phyloP scores from a whole-genome alignment of 1,284 basidiomycete species.

The Irpex sp. region DNA sequence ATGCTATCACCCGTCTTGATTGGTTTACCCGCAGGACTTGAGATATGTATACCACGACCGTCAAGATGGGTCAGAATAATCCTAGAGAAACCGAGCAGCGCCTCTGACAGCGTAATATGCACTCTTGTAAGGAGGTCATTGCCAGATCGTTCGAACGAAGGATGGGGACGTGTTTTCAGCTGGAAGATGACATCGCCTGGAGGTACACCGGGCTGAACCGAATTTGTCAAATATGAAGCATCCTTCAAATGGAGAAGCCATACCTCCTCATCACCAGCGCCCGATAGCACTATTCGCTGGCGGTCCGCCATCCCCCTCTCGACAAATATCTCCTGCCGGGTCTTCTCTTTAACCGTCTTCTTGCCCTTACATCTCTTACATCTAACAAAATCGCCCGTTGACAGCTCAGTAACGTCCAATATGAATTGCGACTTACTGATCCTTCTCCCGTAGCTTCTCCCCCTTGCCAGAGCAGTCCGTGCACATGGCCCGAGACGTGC shows the following conservation, averaged over 20 bases:
- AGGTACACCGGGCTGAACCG: conserved; percentile 68
- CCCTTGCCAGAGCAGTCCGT: conserved; percentile 81
- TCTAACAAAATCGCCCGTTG: conserved; percentile 34
- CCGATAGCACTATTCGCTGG: conserved; percentile 83
- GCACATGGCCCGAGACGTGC: conserved; percentile 58
- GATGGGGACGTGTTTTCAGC: conserved; percentile 65
- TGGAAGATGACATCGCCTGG: conserved; percentile 89
- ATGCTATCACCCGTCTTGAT: conserved; percentile 74
- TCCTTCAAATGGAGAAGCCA: not conserved
- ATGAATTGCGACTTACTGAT: conserved; percentile 49
- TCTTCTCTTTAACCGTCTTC: conserved; percentile 84
- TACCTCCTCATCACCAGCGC: conserved; percentile 90
- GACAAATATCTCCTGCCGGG: conserved; percentile 80
- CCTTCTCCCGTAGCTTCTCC: conserved; percentile 83
- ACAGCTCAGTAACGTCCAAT: conserved; percentile 5
- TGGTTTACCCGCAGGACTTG: conserved; percentile 71
- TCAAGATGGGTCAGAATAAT: conserved; percentile 88
- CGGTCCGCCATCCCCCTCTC: conserved; percentile 88
- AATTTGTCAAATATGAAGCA: conserved; percentile 12
- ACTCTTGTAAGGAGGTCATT: conserved; percentile 76
- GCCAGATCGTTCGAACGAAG: conserved; percentile 78
- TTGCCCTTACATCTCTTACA: conserved; percentile 96
- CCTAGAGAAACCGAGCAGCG: conserved; percentile 85
- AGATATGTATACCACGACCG: conserved; percentile 79
- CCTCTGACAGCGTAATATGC: conserved; percentile 87